A percentile compares a stretch with the other conserved stretches of the same genome.
Evolutionary conservation across 208 protist genomes (phyloP).

Genomic region (Crithidia bombi): DNA sequence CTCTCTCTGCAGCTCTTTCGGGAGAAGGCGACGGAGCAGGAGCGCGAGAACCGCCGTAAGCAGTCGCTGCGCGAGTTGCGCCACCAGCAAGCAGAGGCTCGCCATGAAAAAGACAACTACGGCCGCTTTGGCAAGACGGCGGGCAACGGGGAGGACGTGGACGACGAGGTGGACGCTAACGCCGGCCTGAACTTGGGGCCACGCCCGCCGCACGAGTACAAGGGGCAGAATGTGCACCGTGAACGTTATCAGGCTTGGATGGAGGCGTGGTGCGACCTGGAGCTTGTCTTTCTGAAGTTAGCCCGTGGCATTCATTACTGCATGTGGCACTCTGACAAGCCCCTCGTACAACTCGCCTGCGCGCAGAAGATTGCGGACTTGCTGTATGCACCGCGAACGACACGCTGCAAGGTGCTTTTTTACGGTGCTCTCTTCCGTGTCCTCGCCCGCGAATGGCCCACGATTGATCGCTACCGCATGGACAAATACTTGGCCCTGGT

Average conservation of each 20-base stretch:
- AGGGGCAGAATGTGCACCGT: constrained; percentile 40
- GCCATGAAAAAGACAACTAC: constrained; percentile 33
- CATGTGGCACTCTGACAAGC: constrained; percentile 94
- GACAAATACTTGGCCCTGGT: constrained; percentile 92
- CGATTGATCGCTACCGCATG: constrained; percentile 89
- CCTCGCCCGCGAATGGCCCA: constrained; percentile 87
- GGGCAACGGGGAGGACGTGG: constrained; percentile 26
- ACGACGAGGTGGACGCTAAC: constrained; percentile 32
- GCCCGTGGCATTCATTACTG: constrained; percentile 87
- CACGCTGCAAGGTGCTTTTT: constrained; percentile 64
- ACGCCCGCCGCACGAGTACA: constrained; percentile 35
- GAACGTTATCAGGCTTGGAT: constrained; percentile 69
- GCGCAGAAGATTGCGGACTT: constrained; percentile 77
- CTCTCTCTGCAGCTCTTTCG: constrained; percentile 46
- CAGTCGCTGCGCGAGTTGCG: constrained; percentile 40
- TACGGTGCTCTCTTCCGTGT: constrained; percentile 76
- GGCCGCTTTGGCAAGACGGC: constrained; percentile 42
- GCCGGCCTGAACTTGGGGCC: constrained; percentile 18
- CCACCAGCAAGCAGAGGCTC: constrained; percentile 39
- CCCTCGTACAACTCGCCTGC: constrained; percentile 86
- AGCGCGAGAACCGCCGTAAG: constrained; percentile 39
- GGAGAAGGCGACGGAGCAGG: constrained; percentile 38
- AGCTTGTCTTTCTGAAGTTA: constrained; percentile 89
- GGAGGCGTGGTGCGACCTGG: constrained; percentile 69
- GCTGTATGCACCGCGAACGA: constrained; percentile 49